These are phyloP conservation scores for Cutaneotrichosporon sp. DNA, from an alignment of 1,284 basidiomycete species.

Conservation along the genomic window DNA sequence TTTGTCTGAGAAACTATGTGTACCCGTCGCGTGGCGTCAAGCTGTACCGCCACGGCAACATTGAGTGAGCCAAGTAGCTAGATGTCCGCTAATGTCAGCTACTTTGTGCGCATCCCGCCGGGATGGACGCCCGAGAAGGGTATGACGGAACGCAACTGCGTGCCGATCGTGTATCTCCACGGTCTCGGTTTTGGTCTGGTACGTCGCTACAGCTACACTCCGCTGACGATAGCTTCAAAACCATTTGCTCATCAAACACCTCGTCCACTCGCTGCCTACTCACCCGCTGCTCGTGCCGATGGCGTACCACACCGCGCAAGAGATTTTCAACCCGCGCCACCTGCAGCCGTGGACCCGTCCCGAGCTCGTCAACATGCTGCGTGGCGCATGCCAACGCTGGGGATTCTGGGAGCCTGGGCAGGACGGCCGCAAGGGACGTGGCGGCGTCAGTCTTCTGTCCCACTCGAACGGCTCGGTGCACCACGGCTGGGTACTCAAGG, in stretches of 20 bases:
- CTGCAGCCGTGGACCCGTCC: conserved; percentile 62
- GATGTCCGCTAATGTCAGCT: conserved; percentile 50
- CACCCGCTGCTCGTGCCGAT: conserved; percentile 72
- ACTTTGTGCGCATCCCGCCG: conserved; percentile 64
- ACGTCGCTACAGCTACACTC: background rate
- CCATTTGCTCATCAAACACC: conserved; percentile 45
- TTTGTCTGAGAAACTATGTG: conserved; percentile 25
- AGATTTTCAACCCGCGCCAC: conserved; percentile 69
- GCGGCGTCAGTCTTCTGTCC: conserved; percentile 69
- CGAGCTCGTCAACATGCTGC: conserved; percentile 59
- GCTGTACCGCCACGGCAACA: conserved; percentile 46
- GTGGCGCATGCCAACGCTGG: conserved; percentile 57
- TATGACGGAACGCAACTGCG: conserved; percentile 43
- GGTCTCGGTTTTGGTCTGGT: conserved; percentile 74
- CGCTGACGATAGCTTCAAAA: conserved; percentile 50
- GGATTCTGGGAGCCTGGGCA: conserved; percentile 53
- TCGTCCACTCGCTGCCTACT: conserved; percentile 53
- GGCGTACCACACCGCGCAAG: conserved; percentile 78
- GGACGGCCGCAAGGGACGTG: conserved; percentile 23
- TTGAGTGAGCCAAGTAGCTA: conserved; percentile 43
- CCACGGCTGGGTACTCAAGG: conserved; percentile 61
- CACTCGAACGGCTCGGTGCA: conserved; percentile 64
- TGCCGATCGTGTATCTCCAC: conserved; percentile 77
- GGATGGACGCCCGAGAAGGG: conserved; percentile 56
- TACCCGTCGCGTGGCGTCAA: conserved; percentile 34